Evolutionary conservation across 2,329 filamentous ascomycete species (phyloP).

Genomic region (Talaromyces albobiverticillius): DNA sequence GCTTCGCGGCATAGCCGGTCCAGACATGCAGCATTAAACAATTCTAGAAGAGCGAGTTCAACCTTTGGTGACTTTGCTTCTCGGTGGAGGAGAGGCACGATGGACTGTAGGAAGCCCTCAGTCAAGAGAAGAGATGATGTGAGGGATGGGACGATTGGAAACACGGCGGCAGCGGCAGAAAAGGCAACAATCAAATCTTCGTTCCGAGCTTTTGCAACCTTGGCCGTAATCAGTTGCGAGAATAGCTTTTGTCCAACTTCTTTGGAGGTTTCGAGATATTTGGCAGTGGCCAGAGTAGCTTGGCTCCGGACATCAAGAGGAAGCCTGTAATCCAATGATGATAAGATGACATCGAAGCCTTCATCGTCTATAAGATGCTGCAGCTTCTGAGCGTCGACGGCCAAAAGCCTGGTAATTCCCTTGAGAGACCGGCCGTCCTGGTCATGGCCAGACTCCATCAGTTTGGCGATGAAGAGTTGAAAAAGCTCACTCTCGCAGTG

Average conservation of each 20-base stretch:
- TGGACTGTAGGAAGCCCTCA: conserved; percentile 76
- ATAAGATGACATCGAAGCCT: conserved; percentile 79
- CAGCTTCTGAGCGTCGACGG: conserved; percentile 51
- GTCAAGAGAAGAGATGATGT: conserved; percentile 79
- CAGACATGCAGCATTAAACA: conserved; percentile 89
- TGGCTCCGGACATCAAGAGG: conserved; percentile 71
- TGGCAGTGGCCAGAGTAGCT: conserved; percentile 76
- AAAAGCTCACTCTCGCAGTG: conserved; percentile 49
- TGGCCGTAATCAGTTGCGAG: conserved; percentile 69
- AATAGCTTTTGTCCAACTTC: conserved; percentile 69
- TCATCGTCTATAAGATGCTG: conserved; percentile 59
- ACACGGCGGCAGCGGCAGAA: conserved; percentile 83
- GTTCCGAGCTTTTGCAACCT: conserved; percentile 70
- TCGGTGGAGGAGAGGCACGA: conserved; percentile 72
- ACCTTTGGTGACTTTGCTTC: conserved; percentile 83
- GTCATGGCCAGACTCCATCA: conserved; percentile 88
- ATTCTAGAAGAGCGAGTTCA: conserved; percentile 79
- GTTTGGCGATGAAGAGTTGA: conserved; percentile 72
- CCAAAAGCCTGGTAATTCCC: conserved; percentile 58
- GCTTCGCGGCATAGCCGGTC: conserved; percentile 77
- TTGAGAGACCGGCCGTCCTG: conserved; percentile 60
- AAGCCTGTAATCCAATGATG: conserved; percentile 80
- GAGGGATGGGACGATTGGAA: conserved; percentile 76
- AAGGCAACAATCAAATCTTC: conserved; percentile 90
- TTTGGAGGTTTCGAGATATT: conserved; percentile 74